These are phyloP conservation scores for Capsicum rhomboideum DNA, from an alignment of 257 asterid genomes.

Conservation along the genomic window DNA sequence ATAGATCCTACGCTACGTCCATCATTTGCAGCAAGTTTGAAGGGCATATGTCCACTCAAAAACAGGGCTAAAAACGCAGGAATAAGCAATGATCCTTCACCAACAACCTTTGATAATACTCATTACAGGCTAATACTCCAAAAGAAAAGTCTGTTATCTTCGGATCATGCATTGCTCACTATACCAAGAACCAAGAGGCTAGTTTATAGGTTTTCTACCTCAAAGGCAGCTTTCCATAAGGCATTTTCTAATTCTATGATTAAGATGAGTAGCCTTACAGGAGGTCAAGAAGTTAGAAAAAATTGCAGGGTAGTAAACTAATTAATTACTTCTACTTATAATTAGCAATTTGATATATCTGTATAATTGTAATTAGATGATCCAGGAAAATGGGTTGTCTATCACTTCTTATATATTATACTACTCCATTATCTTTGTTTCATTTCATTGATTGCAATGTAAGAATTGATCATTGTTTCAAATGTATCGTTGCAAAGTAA, in stretches of 20 bases:
- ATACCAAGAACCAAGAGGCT: conserved; percentile 33
- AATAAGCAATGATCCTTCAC: conserved; percentile 54
- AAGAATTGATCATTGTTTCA: background rate
- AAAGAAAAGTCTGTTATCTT: conserved; percentile 42
- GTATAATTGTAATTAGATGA: background rate
- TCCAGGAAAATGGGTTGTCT: background rate
- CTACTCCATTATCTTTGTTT: background rate
- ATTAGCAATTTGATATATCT: background rate
- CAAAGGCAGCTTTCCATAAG: conserved; percentile 47
- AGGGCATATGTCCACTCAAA: conserved; percentile 41
- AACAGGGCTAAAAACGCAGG: conserved; percentile 55
- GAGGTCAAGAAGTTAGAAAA: conserved; percentile 75
- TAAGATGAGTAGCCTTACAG: conserved; percentile 81
- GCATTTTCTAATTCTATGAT: conserved; percentile 68
- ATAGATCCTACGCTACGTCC: conserved; percentile 63
- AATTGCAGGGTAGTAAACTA: conserved; percentile 66
- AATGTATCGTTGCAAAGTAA: no score
- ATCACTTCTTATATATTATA: background rate
- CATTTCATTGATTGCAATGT: background rate
- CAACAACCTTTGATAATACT: conserved; percentile 62
- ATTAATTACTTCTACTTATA: background rate
- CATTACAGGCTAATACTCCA: conserved; percentile 57
- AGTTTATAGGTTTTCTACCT: conserved; percentile 54
- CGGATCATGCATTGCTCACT: conserved; percentile 67
- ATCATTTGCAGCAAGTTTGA: conserved; percentile 44